Evolutionary conservation across 1,284 basidiomycete genomes (phyloP), one percentile per base, ranked within the genome.

Genomic region (Apiotrichum veenhuisii): DNA sequence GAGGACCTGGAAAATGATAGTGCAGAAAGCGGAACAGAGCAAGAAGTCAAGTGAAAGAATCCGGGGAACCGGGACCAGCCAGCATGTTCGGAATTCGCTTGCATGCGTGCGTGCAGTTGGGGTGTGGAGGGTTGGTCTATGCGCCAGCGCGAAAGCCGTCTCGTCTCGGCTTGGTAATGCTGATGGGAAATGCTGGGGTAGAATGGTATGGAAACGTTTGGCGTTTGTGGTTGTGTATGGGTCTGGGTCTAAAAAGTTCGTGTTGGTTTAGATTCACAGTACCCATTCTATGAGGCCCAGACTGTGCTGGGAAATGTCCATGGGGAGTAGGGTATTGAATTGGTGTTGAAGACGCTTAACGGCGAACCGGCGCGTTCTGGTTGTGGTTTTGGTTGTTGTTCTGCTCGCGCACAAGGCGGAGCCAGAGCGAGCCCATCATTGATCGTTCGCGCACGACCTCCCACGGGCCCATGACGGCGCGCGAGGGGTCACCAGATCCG

Each of bases 361-460:
- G 30, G 30, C 12, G 30, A 12, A 30, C 30, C 5, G 30, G 7
- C 30, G 30, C 30, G 12, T 30, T 30, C 30, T 30, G 30, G 30
- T 7, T 12, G 5, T 5, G 7, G 30, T 30, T 30, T 5, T 12
- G 23, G 45, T 23, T 48, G 11, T 23, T 22, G 33, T 26, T 27
- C 44, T 27, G 45, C 58, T 69, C 64, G 36, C 63, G 65, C 33
- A 71, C 61, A 33, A 72, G 64, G 27, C 71, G 62, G 33, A 77
- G 58, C 76, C 76, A 77, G 18, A 76, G 64, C 23, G 63, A 71
- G n/a, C 76, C 76, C 26, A 64, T 61, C 67, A 77, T 71, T 25
- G 67, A 68, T 55, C 74, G 74, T 50, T 76, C 76, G 42, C 69
- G 64, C 22, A 76, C 68, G 14, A 77, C 55, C 61, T 77, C 74